Base-by-base conservation (phyloP, 345 rosid species). In the Firmiana major region DNA sequence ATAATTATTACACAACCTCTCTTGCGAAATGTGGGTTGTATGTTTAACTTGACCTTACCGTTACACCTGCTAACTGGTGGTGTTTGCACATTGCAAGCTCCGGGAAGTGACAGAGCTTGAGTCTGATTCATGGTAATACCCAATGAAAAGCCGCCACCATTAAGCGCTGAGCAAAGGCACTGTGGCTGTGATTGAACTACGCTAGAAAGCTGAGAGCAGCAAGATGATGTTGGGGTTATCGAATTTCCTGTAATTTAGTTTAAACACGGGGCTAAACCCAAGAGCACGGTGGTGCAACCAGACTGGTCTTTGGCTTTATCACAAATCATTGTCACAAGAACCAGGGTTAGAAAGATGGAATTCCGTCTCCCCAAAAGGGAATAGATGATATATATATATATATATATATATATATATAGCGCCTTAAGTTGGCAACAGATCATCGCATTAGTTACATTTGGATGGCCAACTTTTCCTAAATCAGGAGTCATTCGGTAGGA, bases 191-290 rank as follows among this genome's bases (percentile, higher is more conserved):
- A 77, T 74, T 83, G 82, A 71, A 86, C 90, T 6, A 88, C 84
- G 17, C 43, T 73, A 17, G 77, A 73, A 13, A 89, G 90, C 70
- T 83, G 84, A 2, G 91, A 84, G 83, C 93, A 89, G 86, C 91
- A 88, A 31, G 86, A 80, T 12, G 89, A 82, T 5, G 90, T 51
- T 9, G 93, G 93, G 45, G 83, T 34, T 36, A 87, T 77, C 58
- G 90, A 80, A 22, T 64, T 78, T n/a, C 85, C 86, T 9, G 84
- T 78, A 9, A 86, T 43, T 77, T 81, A 86, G 77, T 58, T 83
- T 28, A 86, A 75, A 64, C 89, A 86, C 2, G 89, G 78, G 34
- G 82, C 59, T 59, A 84, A 58, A 49, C 78, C 74, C 3, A 63
- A 21, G 22, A 86, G 28, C 28, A 45, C 82, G n/a, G 0, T 79